phyloP scores from a whole-genome alignment of 2,329 filamentous ascomycete species.

The Tolypocladium inflatum region DNA sequence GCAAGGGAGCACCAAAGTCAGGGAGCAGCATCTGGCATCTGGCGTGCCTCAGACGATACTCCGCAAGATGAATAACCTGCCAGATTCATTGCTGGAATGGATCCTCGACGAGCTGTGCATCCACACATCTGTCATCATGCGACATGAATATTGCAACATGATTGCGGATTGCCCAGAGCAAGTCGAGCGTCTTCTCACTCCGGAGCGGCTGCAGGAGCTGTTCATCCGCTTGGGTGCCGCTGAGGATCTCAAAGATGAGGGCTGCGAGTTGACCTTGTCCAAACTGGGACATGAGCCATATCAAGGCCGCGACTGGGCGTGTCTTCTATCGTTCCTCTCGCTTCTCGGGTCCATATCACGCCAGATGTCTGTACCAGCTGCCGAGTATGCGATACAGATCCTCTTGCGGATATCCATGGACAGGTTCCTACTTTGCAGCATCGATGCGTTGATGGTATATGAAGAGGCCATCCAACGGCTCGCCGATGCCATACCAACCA shows the following conservation, averaged over 20 bases:
- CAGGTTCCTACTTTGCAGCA: conserved; percentile 33
- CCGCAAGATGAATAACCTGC: conserved; percentile 27
- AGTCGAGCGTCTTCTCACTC: conserved; percentile 32
- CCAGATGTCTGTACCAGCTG: conserved; percentile 21
- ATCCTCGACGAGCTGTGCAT: conserved; percentile 48
- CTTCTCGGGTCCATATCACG: conserved; percentile 29
- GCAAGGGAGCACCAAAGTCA: conserved; percentile 31
- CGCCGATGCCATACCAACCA: conserved; percentile 27
- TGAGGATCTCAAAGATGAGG: conserved; percentile 28
- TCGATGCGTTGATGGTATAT: conserved; percentile 28
- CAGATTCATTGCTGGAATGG: conserved; percentile 60
- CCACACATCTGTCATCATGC: conserved; percentile 45
- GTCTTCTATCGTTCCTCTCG: conserved; percentile 31
- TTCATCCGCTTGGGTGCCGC: conserved; percentile 51
- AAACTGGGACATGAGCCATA: conserved; percentile 18
- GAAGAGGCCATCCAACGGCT: conserved; percentile 35
- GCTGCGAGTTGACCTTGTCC: conserved; percentile 10
- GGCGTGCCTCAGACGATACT: conserved; percentile 49
- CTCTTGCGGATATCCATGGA: conserved; percentile 49
- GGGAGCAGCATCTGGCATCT: conserved; percentile 51
- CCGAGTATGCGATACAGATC: conserved; percentile 31
- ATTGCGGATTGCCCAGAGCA: conserved; percentile 34
- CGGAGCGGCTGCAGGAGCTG: conserved; percentile 36
- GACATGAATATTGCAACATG: conserved; percentile 51
- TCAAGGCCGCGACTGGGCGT: conserved; percentile 34